phyloP scores from a whole-genome alignment of 768 basidiomycete genomes.

The Gloeophyllum trabeum region DNA sequence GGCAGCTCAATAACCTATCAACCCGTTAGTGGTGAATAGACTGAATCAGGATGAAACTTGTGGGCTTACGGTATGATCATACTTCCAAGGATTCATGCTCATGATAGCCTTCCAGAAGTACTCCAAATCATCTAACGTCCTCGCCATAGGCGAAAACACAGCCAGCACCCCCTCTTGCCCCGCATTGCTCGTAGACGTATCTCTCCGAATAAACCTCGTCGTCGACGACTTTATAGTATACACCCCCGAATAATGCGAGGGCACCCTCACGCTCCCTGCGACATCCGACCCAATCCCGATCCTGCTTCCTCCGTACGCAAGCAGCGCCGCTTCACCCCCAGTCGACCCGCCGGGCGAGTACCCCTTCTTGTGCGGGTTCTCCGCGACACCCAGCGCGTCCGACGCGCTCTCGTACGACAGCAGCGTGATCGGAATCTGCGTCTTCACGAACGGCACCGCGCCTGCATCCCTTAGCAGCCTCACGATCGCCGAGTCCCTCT shows the following conservation, averaged over 20 bases:
- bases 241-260: slow-evolving; percentile 55
- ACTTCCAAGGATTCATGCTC: slow-evolving; percentile 51
- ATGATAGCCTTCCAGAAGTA: slow-evolving; percentile 57
- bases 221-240: slow-evolving; percentile 49
- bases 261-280: slow-evolving; percentile 58
- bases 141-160: slow-evolving; percentile 45
- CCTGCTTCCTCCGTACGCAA: slow-evolving; percentile 30
- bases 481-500: slow-evolving; percentile 25
- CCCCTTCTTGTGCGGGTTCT: slow-evolving; percentile 33
- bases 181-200: slow-evolving; percentile 30
- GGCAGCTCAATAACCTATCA: too few species aligned
- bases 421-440: slow-evolving; percentile 30
- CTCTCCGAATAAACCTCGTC: slow-evolving; percentile 44
- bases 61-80: slow-evolving; percentile 37
- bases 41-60: too few species aligned
- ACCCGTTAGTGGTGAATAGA: too few species aligned
- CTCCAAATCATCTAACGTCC: slow-evolving; percentile 47
- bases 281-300: slow-evolving; percentile 56
- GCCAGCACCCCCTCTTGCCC: slow-evolving; percentile 50
- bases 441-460: slow-evolving; percentile 18
- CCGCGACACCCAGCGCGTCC: slow-evolving; percentile 33
- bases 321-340: slow-evolving; percentile 38
- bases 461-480: slow-evolving; percentile 25
- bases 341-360: slow-evolving; percentile 35
- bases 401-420: slow-evolving; percentile 28